Conservation (phyloP, 1,284 basidiomycete genomes). For the Xerocomus cyaneibrunnescens region DNA sequence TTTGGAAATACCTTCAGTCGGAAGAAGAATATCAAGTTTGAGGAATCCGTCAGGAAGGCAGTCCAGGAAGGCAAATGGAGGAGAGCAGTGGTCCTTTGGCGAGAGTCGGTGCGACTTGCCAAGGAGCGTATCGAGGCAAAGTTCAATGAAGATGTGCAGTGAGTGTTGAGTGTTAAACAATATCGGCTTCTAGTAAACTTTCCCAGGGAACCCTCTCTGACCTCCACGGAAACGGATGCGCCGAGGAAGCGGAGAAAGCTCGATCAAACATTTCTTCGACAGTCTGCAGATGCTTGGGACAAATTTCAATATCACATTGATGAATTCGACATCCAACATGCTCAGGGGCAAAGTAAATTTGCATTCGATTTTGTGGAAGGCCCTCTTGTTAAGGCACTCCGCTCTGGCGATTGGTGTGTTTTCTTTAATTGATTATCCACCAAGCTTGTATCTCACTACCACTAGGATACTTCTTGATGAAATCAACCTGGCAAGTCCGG, state of each 20-base stretch:
- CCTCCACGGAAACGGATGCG: slow-evolving; percentile 40
- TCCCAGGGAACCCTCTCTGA: slow-evolving; percentile 6
- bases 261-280: slow-evolving; percentile 44
- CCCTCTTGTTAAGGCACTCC: slow-evolving; percentile 90
- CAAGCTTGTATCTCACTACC: slow-evolving; percentile 3
- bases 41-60: slow-evolving; percentile 82
- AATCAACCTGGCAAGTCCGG: slow-evolving; percentile 92
- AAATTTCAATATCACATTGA: slow-evolving; percentile 70
- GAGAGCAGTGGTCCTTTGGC: slow-evolving; percentile 82
- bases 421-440: neutral
- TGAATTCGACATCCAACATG: slow-evolving; percentile 85
- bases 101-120: slow-evolving; percentile 72
- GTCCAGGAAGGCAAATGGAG: slow-evolving; percentile 86
- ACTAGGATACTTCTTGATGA: slow-evolving; percentile 92
- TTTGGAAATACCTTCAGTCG: slow-evolving; percentile 90
- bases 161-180: slow-evolving; percentile 26
- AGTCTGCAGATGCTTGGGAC: slow-evolving; percentile 66
- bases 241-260: slow-evolving; percentile 79
- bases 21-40: slow-evolving; percentile 87
- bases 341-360: slow-evolving; percentile 82
- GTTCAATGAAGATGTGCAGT: slow-evolving; percentile 43
- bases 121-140: slow-evolving; percentile 57
- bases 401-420: slow-evolving; percentile 86
- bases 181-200: slow-evolving; percentile 2
- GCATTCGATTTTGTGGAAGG: slow-evolving; percentile 97